phyloP scores from a whole-genome alignment of 1,284 basidiomycete genomes.

The Boletellus deceptivus region DNA sequence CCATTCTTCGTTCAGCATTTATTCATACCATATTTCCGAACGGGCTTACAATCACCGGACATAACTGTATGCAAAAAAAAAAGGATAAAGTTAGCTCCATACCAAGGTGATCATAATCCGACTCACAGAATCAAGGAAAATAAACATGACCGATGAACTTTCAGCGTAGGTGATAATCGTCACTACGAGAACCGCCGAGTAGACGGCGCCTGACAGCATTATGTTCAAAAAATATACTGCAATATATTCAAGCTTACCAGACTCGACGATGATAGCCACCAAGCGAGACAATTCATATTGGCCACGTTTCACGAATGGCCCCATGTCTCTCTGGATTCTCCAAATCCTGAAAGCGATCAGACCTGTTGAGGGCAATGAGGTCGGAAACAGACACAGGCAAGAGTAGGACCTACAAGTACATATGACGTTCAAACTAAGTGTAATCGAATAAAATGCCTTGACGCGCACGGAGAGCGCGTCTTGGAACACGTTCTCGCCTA shows the following conservation, averaged over 20 bases:
- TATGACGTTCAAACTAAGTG: slow-evolving; percentile 18
- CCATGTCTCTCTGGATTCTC: slow-evolving; percentile 14
- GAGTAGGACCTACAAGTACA: slow-evolving; percentile 17
- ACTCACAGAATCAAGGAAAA: slow-evolving; percentile 17
- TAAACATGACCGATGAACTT: slow-evolving; percentile 17
- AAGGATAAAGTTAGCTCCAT: neutral
- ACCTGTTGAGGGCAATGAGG: neutral
- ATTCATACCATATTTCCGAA: neutral
- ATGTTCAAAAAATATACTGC: too few species aligned
- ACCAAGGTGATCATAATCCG: too few species aligned
- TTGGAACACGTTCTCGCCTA: slow-evolving; percentile 7
- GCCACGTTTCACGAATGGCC: slow-evolving; percentile 1
- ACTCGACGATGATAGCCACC: slow-evolving; percentile 14
- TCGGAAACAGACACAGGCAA: neutral
- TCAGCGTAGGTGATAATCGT: slow-evolving; percentile 13
- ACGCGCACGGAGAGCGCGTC: slow-evolving; percentile 9
- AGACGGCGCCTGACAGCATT: slow-evolving; percentile 7
- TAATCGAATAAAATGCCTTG: slow-evolving; percentile 15
- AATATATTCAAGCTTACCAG: slow-evolving; percentile 6
- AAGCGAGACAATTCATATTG: slow-evolving; percentile 10
- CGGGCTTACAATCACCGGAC: slow-evolving; percentile 18
- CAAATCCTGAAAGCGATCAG: slow-evolving; percentile 19
- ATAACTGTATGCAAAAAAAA: slow-evolving; percentile 3
- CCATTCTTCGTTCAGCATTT: neutral
- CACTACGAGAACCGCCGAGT: slow-evolving; percentile 9